Evolutionary conservation across 768 basidiomycete species (phyloP).

Genomic region (Glaciozyma antarctica): DNA sequence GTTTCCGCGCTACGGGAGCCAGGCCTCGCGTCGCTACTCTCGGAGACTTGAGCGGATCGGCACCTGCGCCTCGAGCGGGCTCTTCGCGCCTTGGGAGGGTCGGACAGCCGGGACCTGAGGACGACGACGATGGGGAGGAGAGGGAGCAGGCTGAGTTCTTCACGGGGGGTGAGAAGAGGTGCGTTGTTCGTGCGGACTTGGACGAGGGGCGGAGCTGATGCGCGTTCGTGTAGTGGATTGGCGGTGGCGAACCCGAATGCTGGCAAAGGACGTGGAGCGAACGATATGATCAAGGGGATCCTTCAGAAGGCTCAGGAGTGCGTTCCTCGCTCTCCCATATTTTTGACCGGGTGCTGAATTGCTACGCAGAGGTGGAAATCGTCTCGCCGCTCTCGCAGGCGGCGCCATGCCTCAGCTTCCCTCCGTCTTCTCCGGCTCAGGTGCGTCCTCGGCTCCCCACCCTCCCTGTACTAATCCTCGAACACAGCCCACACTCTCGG

Average conservation of each 20-base stretch:
- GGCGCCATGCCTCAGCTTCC: not conserved
- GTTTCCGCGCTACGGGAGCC: constrained; percentile 11
- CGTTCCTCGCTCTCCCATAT: not conserved
- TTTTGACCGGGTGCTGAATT: not conserved
- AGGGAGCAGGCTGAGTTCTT: constrained; percentile 58
- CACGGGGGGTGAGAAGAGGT: constrained; percentile 93
- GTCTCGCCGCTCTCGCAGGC: constrained; percentile 6
- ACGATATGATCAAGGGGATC: constrained; percentile 47
- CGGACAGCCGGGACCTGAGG: not conserved
- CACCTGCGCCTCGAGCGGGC: not conserved
- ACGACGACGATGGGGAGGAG: constrained; percentile 46
- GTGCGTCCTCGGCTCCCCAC: constrained; percentile 38
- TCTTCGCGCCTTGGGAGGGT: not conserved
- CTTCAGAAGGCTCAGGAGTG: constrained; percentile 72
- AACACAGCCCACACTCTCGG: constrained; percentile 79
- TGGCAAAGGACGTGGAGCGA: constrained; percentile 51
- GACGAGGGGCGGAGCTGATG: not conserved
- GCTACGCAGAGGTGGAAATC: constrained; percentile 5
- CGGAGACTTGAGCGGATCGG: constrained; percentile 16
- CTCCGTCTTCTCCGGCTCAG: constrained; percentile 17
- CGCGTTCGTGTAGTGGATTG: constrained; percentile 55
- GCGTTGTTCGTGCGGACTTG: not conserved
- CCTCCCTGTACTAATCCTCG: constrained; percentile 38
- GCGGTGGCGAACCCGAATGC: constrained; percentile 75
- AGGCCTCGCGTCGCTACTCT: constrained; percentile 22